phyloP scores from a whole-genome alignment of 2,329 filamentous ascomycete species.

The Penicillium digitatum region DNA sequence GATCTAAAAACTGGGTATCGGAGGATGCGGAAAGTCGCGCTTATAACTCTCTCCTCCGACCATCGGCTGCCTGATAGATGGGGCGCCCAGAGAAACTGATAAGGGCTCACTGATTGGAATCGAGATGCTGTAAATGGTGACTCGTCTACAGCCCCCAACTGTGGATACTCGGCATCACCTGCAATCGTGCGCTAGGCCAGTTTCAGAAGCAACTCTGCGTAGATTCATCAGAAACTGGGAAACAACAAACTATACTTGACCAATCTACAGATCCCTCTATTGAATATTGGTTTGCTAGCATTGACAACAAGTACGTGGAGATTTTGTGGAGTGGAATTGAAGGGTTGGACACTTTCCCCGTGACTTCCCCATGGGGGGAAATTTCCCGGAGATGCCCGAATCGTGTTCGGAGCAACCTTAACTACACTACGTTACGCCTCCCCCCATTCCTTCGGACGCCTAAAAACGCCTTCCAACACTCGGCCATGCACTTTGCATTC shows the following conservation, averaged over 20 bases:
- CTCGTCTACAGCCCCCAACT: background rate
- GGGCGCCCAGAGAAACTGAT: background rate
- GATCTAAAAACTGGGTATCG: background rate
- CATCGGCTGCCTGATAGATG: background rate
- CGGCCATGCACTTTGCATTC: too few species aligned
- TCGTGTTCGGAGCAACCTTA: too few species aligned
- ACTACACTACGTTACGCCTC: too few species aligned
- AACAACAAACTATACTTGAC: background rate
- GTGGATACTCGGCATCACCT: background rate
- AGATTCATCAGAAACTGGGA: background rate
- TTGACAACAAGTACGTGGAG: conserved; percentile 5
- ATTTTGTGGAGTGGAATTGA: too few species aligned
- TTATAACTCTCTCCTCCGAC: background rate
- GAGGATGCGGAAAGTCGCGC: background rate
- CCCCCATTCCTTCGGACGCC: too few species aligned
- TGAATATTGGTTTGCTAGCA: background rate
- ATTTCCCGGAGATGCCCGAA: too few species aligned
- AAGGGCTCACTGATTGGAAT: background rate
- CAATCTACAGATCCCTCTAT: background rate
- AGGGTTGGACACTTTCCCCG: too few species aligned
- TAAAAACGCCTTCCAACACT: too few species aligned
- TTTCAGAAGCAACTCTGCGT: background rate
- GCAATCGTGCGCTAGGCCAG: background rate
- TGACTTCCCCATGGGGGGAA: too few species aligned
- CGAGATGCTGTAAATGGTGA: background rate